Base-by-base conservation (phyloP, 2,329 filamentous ascomycete species). In the Aspergillus persii region DNA sequence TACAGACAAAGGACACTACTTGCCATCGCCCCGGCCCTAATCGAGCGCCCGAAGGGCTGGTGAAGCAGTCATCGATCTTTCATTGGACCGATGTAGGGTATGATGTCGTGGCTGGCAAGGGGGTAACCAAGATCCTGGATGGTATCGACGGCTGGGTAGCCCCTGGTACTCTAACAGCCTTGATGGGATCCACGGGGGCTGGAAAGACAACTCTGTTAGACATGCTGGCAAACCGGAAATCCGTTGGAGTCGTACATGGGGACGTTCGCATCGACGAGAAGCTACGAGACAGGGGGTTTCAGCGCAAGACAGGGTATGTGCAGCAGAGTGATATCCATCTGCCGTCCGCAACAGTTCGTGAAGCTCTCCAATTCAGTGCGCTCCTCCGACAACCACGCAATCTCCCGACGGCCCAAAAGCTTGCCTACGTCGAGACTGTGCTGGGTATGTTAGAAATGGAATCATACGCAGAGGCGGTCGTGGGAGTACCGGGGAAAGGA, bases 81-180 rank as follows among this genome's bases (percentile, higher is more conserved):
- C 89, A 92, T 69, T 96, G 92, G 92, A 84, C 87, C 64, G 83
- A 94, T 67, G 88, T 96, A 1, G 92, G 89, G 77, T 96, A 91
- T 68, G 88, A 91, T 60, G 89, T 92, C 72, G 85, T 86, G 68
- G 92, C 96, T 77, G 96, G 95, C 80, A 81, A 81, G 11, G 86
- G 93, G 68, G 78, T 82, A 1, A 84, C 92, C 15, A 86, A 89
- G 47, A 90, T 97, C 68, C 80, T 97, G 60, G 88, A 96, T 68
- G 81, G 95, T 62, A 90, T 96, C 11, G 90, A 96, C 69, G 93
- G 93, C 39, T 96, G 91, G 90, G 92, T 97, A 60, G 95, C 96
- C 76, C 93, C 93, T 3, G 93, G 93, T 60, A 96, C 91, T n/a
- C 75, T 96, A 56, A 96, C 92, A 9, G 92, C 91, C 41, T 81